Evolutionary conservation across 75 land plant genomes (phyloP).

Genomic region (Picea glauca): DNA sequence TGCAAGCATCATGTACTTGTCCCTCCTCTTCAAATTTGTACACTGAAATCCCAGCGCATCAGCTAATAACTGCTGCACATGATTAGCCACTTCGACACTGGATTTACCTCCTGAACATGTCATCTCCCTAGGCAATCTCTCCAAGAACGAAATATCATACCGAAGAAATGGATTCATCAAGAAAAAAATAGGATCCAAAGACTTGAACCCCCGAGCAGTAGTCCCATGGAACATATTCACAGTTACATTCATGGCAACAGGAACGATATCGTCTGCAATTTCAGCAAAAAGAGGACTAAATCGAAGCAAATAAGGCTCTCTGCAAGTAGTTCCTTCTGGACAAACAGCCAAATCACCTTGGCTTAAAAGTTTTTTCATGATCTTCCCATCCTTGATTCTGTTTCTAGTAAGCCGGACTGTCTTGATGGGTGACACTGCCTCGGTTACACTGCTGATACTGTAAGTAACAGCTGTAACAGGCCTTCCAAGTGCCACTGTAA

Average conservation of each 20-base stretch:
- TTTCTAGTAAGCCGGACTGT: conserved; percentile 72
- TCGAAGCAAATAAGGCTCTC: conserved; percentile 61
- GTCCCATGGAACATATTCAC: conserved; percentile 59
- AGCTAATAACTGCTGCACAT: conserved; percentile 41
- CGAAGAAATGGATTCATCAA: conserved; percentile 52
- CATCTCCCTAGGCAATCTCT: conserved; percentile 31
- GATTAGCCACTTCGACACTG: conserved; percentile 53
- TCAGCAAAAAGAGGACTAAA: conserved; percentile 67
- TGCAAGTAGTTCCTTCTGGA: conserved; percentile 89
- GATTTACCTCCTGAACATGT: conserved; percentile 61
- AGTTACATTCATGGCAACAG: conserved; percentile 33
- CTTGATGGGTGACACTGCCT: conserved; percentile 65
- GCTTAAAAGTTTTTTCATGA: conserved; percentile 41
- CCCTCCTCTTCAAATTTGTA: conserved; percentile 51
- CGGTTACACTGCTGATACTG: conserved; percentile 64
- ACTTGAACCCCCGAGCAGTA: conserved; percentile 55
- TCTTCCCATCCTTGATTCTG: conserved; percentile 47
- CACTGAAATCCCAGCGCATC: conserved; percentile 51
- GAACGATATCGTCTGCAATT: conserved; percentile 56
- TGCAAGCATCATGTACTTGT: conserved; percentile 57
- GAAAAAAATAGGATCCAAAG: conserved; percentile 59
- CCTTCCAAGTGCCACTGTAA: conserved; percentile 27
- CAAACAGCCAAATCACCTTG: conserved; percentile 77
- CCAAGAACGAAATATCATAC: conserved; percentile 39
- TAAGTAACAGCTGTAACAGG: conserved; percentile 59